phyloP scores from a whole-genome alignment of 2,329 filamentous ascomycete species.

The Hypoxylon rubiginosum region DNA sequence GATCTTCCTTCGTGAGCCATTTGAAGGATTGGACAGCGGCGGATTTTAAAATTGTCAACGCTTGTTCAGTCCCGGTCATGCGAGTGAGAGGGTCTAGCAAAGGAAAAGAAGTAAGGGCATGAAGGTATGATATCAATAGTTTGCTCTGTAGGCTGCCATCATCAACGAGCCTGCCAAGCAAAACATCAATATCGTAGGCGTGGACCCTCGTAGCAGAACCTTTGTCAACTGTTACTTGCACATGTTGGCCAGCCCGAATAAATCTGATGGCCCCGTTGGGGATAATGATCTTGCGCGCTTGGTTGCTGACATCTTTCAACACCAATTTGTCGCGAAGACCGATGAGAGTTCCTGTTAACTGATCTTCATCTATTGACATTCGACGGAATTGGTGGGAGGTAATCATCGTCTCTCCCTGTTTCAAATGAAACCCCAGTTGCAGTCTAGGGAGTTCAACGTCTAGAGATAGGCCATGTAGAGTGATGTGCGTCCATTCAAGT shows the following conservation, averaged over 20 bases:
- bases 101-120: constrained; percentile 67
- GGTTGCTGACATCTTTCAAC: constrained; percentile 50
- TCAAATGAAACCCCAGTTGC: constrained; percentile 61
- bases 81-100: constrained; percentile 63
- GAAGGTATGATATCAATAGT: constrained; percentile 64
- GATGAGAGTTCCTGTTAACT: constrained; percentile 61
- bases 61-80: constrained; percentile 68
- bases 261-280: no score
- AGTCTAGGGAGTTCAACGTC: constrained; percentile 59
- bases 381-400: constrained; percentile 64
- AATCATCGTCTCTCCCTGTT: constrained; percentile 47
- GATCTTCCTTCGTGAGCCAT: constrained; percentile 54
- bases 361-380: constrained; percentile 62
- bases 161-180: constrained; percentile 64
- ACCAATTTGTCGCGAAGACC: constrained; percentile 66
- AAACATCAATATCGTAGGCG: constrained; percentile 62
- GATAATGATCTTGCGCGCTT: constrained; percentile 34
- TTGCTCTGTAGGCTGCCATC: constrained; percentile 66
- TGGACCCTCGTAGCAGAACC: constrained; percentile 21
- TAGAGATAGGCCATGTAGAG: constrained; percentile 16
- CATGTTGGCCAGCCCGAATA: constrained; percentile 9
- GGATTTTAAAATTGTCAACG: constrained; percentile 62
- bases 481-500: constrained; percentile 53
- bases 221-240: constrained; percentile 20
- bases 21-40: constrained; percentile 64